Base-by-base conservation (phyloP, 805 yeast genomes). In the Nakazawaea wyomingensis region DNA sequence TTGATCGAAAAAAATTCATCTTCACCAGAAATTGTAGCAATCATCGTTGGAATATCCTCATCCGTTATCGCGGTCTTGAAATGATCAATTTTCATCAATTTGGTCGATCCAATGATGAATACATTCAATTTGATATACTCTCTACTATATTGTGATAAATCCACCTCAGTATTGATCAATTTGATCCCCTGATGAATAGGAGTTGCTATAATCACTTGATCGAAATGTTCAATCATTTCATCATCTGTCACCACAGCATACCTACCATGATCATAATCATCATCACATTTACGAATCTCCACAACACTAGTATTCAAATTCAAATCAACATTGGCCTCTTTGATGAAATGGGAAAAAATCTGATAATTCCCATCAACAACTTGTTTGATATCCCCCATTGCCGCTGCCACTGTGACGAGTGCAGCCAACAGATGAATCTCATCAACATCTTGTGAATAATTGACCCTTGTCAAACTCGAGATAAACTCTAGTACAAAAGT, bases 391-490 rank as follows among this genome's bases (percentile, higher is more conserved):
- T 58, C 46, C 17, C 46, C 38, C 17, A 43, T 32, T 13, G 31
- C 55, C 0, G 74, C 68, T 2, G 72, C 62, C 20, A 69, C 26
- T 10, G 68, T 55, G 13, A 72, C 72, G 21, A 64, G 38, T 1
- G 69, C 57, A 0, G 68, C 78, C 16, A 72, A 46, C 0, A 65
- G 68, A 43, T 72, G 74, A n/a, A 72, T 61, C n/a, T 65, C 56
- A 36, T 62, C 53, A 6, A 69, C 38, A 43, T 68, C 57, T 19
- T 65, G 68, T 1, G 69, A 66, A 51, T 72, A 73, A 52, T 72
- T 73, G 38, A 60, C 70, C 42, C 78, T 52, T 0, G 74, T 67
- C 4, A 63, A 52, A 4, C 72, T 57, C 47, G 71, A 72, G 19
- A 68, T 48, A 9, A 71, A 48, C 5, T 64, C 64, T 26, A 47